A percentile compares a stretch with the other conserved stretches of the same genome.
phyloP scores from a whole-genome alignment of 148 eudicot species.

The Rhododendron griersonianum region DNA sequence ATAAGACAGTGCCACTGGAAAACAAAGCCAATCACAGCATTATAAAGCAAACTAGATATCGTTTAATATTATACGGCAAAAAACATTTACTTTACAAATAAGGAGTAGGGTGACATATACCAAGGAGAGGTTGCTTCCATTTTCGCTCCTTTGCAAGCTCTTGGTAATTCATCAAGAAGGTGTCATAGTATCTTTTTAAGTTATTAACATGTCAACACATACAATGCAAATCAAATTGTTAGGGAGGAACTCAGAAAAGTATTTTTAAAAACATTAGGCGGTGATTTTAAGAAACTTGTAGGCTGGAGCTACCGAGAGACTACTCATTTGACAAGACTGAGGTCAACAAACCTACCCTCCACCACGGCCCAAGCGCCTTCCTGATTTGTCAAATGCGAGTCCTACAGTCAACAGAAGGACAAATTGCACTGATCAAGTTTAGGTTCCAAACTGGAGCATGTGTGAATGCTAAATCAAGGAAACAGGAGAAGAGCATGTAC shows the following conservation, averaged over 20 bases:
- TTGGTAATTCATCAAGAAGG: conserved; percentile 76
- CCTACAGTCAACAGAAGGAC: conserved; percentile 38
- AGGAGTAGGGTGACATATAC: conserved; percentile 28
- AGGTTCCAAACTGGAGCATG: background rate
- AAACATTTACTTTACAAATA: background rate
- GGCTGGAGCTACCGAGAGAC: background rate
- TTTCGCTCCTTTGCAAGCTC: conserved; percentile 63
- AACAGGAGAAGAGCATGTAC: conserved; percentile 32
- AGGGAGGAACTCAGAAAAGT: background rate
- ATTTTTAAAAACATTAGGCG: background rate
- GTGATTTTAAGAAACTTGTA: background rate
- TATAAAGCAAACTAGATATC: background rate
- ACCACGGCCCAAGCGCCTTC: conserved; percentile 97
- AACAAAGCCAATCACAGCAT: background rate
- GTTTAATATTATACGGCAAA: background rate
- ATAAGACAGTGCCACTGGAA: conserved; percentile 86
- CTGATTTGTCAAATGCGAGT: conserved; percentile 92
- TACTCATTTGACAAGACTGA: background rate
- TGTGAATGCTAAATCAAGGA: background rate
- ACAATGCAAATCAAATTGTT: background rate
- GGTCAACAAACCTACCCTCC: conserved; percentile 71
- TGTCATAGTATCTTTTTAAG: conserved; percentile 77
- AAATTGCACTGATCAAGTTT: conserved; percentile 10
- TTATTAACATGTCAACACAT: conserved; percentile 6
- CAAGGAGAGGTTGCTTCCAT: conserved; percentile 86